These are phyloP conservation scores for Papilionanthe hybrid DNA, from an alignment of 116 monocot species.

Conservation along the genomic window DNA sequence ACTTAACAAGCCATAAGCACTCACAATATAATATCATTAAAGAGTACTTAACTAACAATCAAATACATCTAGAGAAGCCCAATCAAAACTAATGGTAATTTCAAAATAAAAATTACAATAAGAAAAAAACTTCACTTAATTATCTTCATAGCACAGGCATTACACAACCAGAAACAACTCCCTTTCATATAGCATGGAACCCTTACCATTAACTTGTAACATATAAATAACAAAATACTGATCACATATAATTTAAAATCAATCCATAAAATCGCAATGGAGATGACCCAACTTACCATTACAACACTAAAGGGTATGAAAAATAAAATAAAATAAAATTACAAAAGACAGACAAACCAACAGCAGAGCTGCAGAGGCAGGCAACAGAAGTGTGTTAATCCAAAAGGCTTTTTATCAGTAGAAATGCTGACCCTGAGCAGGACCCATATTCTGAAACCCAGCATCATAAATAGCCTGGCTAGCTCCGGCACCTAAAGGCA, in stretches of 20 bases:
- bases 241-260: background rate
- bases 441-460: conserved; percentile 51
- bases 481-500: conserved; percentile 58
- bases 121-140: too few species aligned
- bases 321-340: background rate
- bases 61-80: too few species aligned
- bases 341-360: background rate
- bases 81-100: too few species aligned
- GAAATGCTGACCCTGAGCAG: conserved; percentile 66
- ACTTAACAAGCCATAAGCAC: too few species aligned
- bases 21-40: too few species aligned
- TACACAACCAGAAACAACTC: too few species aligned
- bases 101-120: too few species aligned
- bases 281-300: background rate
- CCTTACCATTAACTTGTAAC: too few species aligned
- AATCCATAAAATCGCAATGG: background rate
- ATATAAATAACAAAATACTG: background rate
- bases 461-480: conserved; percentile 89
- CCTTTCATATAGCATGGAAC: too few species aligned
- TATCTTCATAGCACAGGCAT: too few species aligned
- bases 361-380: background rate
- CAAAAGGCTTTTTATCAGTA: conserved; percentile 33
- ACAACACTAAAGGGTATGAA: background rate
- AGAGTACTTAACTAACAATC: too few species aligned
- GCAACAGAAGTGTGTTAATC: background rate